A percentile compares a stretch with the other conserved stretches of the same genome.
Evolutionary conservation across 2,329 filamentous ascomycete species (phyloP).

Genomic region (Lasiodiplodia hormozganensis): DNA sequence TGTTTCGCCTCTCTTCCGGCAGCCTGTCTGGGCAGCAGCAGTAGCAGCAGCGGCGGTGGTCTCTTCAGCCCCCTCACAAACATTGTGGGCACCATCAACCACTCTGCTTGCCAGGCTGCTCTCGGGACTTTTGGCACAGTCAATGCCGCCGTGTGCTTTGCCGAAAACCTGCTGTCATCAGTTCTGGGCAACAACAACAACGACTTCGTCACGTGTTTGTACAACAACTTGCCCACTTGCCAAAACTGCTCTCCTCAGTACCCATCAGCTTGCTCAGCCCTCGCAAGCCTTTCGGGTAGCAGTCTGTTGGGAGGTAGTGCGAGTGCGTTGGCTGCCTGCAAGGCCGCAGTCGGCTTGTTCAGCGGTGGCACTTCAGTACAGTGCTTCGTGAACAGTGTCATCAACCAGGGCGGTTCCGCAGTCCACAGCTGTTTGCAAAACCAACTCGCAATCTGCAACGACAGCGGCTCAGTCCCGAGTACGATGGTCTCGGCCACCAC

Average conservation of each 20-base stretch:
- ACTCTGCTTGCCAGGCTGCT: background rate
- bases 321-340: background rate
- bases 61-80: background rate
- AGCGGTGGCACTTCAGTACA: background rate
- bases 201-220: background rate
- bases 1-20: background rate
- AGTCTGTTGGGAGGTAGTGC: background rate
- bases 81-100: background rate
- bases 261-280: background rate
- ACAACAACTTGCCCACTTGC: conserved; percentile 3
- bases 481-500: background rate
- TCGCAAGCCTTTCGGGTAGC: background rate
- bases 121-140: background rate
- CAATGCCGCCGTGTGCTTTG: background rate
- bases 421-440: background rate
- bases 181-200: background rate
- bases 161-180: background rate
- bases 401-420: background rate
- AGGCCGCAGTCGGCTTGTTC: background rate
- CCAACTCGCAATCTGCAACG: background rate
- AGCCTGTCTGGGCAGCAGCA: background rate
- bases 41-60: background rate
- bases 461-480: background rate
- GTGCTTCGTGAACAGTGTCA: background rate
- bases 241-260: background rate